phyloP scores from a whole-genome alignment of 768 basidiomycete species.

The Trametes cinnabarina region DNA sequence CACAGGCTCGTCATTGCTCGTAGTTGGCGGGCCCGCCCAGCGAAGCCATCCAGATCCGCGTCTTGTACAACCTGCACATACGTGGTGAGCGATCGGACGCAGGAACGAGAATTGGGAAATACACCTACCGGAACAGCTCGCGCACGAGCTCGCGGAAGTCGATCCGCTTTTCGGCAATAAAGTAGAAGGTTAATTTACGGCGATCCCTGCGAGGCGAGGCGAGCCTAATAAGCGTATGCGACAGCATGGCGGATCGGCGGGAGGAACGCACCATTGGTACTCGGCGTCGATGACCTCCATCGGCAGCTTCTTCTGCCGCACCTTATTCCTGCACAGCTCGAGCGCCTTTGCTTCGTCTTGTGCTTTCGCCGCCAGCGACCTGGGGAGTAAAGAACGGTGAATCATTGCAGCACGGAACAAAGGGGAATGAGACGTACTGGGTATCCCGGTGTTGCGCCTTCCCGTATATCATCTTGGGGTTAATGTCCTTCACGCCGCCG shows the following conservation, averaged over 20 bases:
- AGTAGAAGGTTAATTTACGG: slow-evolving; percentile 97
- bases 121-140: slow-evolving; percentile 80
- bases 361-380: slow-evolving; percentile 75
- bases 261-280: slow-evolving; percentile 82
- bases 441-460: slow-evolving; percentile 83
- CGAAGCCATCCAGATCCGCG: slow-evolving; percentile 94
- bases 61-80: slow-evolving; percentile 77
- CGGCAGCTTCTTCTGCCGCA: slow-evolving; percentile 88
- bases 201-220: slow-evolving; percentile 72
- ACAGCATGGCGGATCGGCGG: background rate
- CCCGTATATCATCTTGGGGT: slow-evolving; percentile 94
- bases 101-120: slow-evolving; percentile 12
- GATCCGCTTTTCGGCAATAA: slow-evolving; percentile 92
- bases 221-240: background rate
- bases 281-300: slow-evolving; percentile 99
- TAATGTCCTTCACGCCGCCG: slow-evolving; percentile 82
- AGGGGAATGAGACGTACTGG: slow-evolving; percentile 49
- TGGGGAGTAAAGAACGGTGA: slow-evolving; percentile 28
- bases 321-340: slow-evolving; percentile 87
- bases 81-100: background rate
- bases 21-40: slow-evolving; percentile 51
- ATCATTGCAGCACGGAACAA: background rate
- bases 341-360: slow-evolving; percentile 93
- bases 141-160: slow-evolving; percentile 95
- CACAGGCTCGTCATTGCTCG: slow-evolving; percentile 41